Evolutionary conservation across 192 early-diverging fungal genomes (phyloP), one percentile per base, ranked within the genome.

Genomic region (Coemansia sp.): DNA sequence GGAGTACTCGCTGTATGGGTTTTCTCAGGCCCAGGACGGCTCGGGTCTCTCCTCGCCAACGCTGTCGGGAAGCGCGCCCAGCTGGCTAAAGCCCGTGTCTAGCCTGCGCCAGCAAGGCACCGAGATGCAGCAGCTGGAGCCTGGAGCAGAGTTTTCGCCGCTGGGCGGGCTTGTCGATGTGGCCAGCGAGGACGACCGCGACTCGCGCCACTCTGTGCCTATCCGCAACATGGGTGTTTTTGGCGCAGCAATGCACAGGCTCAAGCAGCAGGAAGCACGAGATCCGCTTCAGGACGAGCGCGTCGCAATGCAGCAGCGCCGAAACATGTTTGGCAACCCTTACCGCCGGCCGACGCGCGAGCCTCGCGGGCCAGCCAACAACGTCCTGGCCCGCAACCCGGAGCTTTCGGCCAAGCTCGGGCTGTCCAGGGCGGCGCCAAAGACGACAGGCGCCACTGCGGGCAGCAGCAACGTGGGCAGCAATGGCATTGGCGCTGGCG

Each of bases 251-350:
- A 87, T 88, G 84, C 64, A 73, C n/a, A 70, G 78, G 9, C 59
- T 75, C 32, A 82, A 78, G 24, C 69, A 75, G 29, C 76, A 83
- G 11, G 84, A 81, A 27, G 72, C 88, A 16, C 76, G 89, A 49
- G 85, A 89, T 58, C 88, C 90, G 10, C 68, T 87, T 34, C 64
- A 86, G 35, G 85, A 87, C 48, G 90, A 90, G 60, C 87, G 89
- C 14, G 75, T 74, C 2, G 78, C 69, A 0, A 64, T 81, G 16
- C 76, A 75, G 60, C 76, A 82, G 55, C 74, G 81, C 14, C 83
- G 82, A 23, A 86, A 86, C 11, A 84, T 90, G 82, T 92, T 90
- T 78, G 90, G 90, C 25, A 92, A 90, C 58, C 89, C 89, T 0
- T 92, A 88, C 58, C 75, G 82, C 60, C 84, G 84, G 9, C 73